phyloP scores from a whole-genome alignment of 768 basidiomycete genomes.

The Serpula lacrymans region DNA sequence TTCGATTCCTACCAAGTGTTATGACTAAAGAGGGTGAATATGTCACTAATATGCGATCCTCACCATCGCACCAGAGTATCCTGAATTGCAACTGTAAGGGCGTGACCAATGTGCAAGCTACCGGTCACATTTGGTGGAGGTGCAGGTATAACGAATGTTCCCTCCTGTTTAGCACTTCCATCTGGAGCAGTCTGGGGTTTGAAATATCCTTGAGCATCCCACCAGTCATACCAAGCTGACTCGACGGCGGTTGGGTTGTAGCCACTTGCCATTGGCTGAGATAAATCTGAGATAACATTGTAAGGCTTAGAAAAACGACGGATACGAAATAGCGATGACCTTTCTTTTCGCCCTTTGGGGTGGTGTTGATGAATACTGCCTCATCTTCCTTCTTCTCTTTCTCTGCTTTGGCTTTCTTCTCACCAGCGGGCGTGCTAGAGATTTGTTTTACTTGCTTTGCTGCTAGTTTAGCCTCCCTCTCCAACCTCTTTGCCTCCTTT shows the following conservation, averaged over 20 bases:
- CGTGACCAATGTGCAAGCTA: conserved; percentile 93
- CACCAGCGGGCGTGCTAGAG: conserved; percentile 36
- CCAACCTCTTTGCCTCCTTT: conserved; percentile 80
- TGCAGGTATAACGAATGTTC: conserved; percentile 78
- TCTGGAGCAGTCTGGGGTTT: conserved; percentile 62
- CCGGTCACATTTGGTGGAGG: conserved; percentile 99
- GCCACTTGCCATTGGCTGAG: conserved; percentile 83
- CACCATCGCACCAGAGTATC: conserved; percentile 88
- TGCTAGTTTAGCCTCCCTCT: conserved; percentile 76
- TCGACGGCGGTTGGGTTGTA: conserved; percentile 97
- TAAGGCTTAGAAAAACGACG: conserved; percentile 1
- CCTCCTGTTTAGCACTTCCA: conserved; percentile 58
- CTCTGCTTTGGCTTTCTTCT: conserved; percentile 74
- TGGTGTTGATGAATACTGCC: conserved; percentile 80
- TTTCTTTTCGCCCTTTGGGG: conserved; percentile 91
- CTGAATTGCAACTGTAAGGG: conserved; percentile 86
- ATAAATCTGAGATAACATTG: conserved; percentile 55
- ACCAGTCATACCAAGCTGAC: conserved; percentile 98
- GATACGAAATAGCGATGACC: conserved; percentile 42
- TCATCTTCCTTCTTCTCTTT: conserved; percentile 73
- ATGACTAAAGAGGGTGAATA: conserved; percentile 1
- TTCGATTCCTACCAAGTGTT: conserved; percentile 73
- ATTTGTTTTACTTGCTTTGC: conserved; percentile 52
- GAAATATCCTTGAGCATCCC: conserved; percentile 89
- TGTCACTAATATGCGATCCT: conserved; percentile 18